Percentiles rank a stretch among this genome's conserved stretches.
phyloP scores from a whole-genome alignment of 2,329 filamentous ascomycete species.

The Shiraia sp. region DNA sequence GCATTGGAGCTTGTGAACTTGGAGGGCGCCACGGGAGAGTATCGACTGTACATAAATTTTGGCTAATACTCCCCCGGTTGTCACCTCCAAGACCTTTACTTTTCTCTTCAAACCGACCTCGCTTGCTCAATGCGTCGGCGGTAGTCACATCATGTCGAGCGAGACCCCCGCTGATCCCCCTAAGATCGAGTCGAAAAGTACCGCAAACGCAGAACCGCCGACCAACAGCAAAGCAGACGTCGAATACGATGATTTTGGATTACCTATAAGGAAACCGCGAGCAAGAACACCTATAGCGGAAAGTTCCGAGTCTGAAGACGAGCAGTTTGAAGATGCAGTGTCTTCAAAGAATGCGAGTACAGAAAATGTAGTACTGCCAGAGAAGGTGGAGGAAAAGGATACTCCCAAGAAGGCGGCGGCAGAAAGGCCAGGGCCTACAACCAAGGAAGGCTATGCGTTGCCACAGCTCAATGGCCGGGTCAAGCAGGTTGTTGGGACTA shows the following conservation, averaged over 20 bases:
- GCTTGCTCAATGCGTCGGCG: slow-evolving; percentile 6
- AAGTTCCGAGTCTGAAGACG: slow-evolving; percentile 29
- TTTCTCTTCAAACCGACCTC: slow-evolving; percentile 1
- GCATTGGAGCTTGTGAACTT: slow-evolving; percentile 1
- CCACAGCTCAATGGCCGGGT: slow-evolving; percentile 18
- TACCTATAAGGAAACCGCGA: slow-evolving; percentile 61
- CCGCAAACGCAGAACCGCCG: slow-evolving; percentile 14
- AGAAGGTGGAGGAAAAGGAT: slow-evolving; percentile 14
- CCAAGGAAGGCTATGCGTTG: slow-evolving; percentile 12
- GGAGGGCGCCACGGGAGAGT: background rate
- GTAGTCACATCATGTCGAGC: slow-evolving; percentile 30
- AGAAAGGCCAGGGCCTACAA: slow-evolving; percentile 6
- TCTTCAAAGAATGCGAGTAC: slow-evolving; percentile 24
- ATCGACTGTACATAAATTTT: slow-evolving; percentile 4
- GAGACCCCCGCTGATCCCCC: slow-evolving; percentile 34
- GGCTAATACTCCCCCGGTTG: background rate
- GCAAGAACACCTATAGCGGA: slow-evolving; percentile 33
- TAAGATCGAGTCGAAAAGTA: slow-evolving; percentile 25
- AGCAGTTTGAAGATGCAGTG: slow-evolving; percentile 35
- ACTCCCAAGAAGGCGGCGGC: slow-evolving; percentile 4
- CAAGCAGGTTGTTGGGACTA: slow-evolving; percentile 10
- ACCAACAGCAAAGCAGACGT: slow-evolving; percentile 19
- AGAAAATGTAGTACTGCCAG: slow-evolving; percentile 34
- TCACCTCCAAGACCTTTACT: background rate
- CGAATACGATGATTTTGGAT: slow-evolving; percentile 72